Evolutionary conservation across 2,329 filamentous ascomycete genomes (phyloP).

Genomic region (Fusarium coicis): DNA sequence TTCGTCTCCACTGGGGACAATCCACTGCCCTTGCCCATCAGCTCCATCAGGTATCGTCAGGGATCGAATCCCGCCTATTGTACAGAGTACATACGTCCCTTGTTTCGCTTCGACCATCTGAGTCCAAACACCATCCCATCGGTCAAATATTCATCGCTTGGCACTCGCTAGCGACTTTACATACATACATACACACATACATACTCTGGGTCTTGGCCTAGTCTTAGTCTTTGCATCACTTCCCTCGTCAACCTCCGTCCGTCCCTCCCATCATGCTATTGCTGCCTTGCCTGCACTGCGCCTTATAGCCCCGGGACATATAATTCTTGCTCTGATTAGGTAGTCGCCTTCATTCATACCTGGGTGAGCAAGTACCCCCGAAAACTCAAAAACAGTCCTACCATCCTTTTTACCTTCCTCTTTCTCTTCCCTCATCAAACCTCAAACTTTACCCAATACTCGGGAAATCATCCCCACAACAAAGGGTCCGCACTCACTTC

Average conservation of each 20-base stretch:
- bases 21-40: conserved; percentile 19
- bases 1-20: not conserved
- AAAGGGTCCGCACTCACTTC: conserved; percentile 32
- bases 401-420: conserved; percentile 6
- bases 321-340: not conserved
- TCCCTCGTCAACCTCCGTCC: conserved; percentile 5
- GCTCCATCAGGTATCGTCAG: conserved; percentile 36
- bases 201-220: conserved; percentile 27
- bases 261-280: conserved; percentile 6
- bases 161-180: conserved; percentile 33
- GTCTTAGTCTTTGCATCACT: conserved; percentile 27
- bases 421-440: conserved; percentile 17
- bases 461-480: conserved; percentile 38
- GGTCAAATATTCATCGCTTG: conserved; percentile 45
- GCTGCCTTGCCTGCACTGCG: conserved; percentile 7
- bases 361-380: conserved; percentile 6
- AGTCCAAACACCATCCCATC: conserved; percentile 42
- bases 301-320: conserved; percentile 17
- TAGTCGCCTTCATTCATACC: conserved; percentile 1
- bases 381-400: conserved; percentile 5
- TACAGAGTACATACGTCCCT: conserved; percentile 26
- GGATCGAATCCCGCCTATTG: conserved; percentile 33
- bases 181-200: not conserved
- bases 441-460: conserved; percentile 44
- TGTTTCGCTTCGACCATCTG: conserved; percentile 42